Evolutionary conservation across 2,329 filamentous ascomycete genomes (phyloP), one percentile per base, ranked within the genome.

Genomic region (Xylaria sp.): DNA sequence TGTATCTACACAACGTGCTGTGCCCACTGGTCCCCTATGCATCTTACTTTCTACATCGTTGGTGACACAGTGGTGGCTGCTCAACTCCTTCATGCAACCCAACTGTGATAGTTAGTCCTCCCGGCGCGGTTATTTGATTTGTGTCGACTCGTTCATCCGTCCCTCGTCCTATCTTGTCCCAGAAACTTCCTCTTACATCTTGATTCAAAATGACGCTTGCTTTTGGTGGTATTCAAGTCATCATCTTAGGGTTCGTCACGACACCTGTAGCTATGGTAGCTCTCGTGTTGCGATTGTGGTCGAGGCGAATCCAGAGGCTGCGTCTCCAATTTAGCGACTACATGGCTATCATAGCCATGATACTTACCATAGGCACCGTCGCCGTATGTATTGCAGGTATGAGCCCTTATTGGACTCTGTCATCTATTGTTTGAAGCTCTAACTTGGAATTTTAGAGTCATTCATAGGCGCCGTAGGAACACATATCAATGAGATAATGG

Each of bases 321-420:
- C 1, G 38, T 6, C 49, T 63, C 41, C 49, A 34, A 7, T 59
- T 63, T 38, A 57, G 54, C 39, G 58, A 61, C 34, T 61, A 61
- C 38, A 56, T 54, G 49, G 51, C 39, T 22, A 50, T 61, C 29
- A 13, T 48, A 2, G 57, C 57, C 1, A 39, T 48, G 2, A 19
- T 56, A 5, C 17, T 57, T 5, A 19, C 45, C 13, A 18, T 26
- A 16, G 43, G 42, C 1, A 16, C 44, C 20, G 16, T 43, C 8
- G 19, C 34, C 13, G 38, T 22, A 22, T 29, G 29, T 26, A 1
- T 48, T 26, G 20, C 20, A 44, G 24, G 44, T 50, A 49, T 21
- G 44, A 17, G 2, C 16, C 24, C 24, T 11, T 26, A 5, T 26
- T 26, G 11, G 5, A 5, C 24, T n/a, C n/a, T n/a, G n/a, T 26